Percentiles rank a stretch among this genome's conserved stretches.
These are phyloP conservation scores for Kodamaea restingae DNA, from an alignment of 805 yeast genomes.

Conservation along the genomic window DNA sequence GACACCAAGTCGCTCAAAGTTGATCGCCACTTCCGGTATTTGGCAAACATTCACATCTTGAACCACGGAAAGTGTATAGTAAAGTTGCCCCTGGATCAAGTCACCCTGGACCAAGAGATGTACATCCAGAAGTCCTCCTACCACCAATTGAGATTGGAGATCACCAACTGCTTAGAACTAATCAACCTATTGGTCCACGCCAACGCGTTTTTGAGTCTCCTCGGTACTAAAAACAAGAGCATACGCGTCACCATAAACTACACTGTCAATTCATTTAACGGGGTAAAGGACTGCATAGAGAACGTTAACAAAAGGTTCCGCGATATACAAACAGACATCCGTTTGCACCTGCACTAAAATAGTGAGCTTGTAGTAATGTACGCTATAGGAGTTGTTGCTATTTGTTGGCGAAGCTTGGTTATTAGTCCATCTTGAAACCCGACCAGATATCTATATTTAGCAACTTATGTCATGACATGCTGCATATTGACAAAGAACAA, in stretches of 20 bases:
- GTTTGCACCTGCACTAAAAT: background rate
- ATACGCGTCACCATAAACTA: conserved; percentile 9
- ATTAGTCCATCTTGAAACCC: too few relatives aligned
- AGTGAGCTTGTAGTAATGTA: too few relatives aligned
- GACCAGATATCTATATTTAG: too few relatives aligned
- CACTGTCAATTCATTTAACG: conserved; percentile 7
- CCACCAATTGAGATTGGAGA: conserved; percentile 4
- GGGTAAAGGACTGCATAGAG: conserved; percentile 9
- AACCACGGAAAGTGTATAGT: conserved; percentile 8
- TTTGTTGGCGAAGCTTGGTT: too few relatives aligned
- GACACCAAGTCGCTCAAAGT: conserved; percentile 7
- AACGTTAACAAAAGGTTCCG: conserved; percentile 5
- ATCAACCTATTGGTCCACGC: background rate
- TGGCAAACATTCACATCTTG: conserved; percentile 8
- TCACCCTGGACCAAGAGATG: background rate
- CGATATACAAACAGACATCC: conserved; percentile 5
- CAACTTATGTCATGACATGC: too few relatives aligned
- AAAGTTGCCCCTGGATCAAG: conserved; percentile 3
- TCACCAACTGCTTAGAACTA: conserved; percentile 3
- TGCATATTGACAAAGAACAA: too few relatives aligned
- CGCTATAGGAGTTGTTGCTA: too few relatives aligned
- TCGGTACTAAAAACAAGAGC: conserved; percentile 1
- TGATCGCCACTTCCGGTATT: conserved; percentile 4
- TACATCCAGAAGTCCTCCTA: conserved; percentile 2
- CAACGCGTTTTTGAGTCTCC: conserved; percentile 1